A percentile compares a stretch with the other conserved stretches of the same genome.
These are phyloP conservation scores for Fusarium brachygibbosum DNA, from an alignment of 2,329 filamentous ascomycete species.

Conservation along the genomic window DNA sequence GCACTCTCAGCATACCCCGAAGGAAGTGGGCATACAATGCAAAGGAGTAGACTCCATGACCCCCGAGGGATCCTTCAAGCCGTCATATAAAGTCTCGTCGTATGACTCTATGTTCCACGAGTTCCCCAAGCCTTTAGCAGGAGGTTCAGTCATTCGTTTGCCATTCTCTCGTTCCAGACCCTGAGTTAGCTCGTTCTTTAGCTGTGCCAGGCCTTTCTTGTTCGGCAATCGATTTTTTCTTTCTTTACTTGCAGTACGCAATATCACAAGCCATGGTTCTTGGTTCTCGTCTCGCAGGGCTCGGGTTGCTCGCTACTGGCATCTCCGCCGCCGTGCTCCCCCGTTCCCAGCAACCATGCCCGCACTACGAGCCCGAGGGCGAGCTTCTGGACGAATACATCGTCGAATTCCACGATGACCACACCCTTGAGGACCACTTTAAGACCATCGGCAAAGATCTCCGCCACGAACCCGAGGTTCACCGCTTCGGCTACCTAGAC, in stretches of 20 bases:
- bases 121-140: neutral
- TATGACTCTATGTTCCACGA: neutral
- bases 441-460: conserved; percentile 9
- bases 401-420: conserved; percentile 6
- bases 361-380: conserved; percentile 8
- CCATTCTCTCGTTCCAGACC: conserved; percentile 2
- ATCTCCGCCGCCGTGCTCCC: conserved; percentile 6
- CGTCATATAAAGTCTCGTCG: conserved; percentile 5
- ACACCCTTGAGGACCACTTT: conserved; percentile 8
- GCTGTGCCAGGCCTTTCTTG: neutral
- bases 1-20: conserved; percentile 7
- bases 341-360: conserved; percentile 9
- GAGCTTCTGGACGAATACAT: conserved; percentile 8
- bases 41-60: neutral
- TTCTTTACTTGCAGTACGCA: neutral
- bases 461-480: conserved; percentile 1
- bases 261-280: conserved; percentile 7
- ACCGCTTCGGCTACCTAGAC: conserved; percentile 6
- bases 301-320: conserved; percentile 7
- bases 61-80: neutral
- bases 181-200: conserved; percentile 2
- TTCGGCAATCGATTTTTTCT: neutral
- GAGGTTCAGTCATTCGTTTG: neutral
- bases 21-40: neutral
- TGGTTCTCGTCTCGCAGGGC: conserved; percentile 1